Conservation (phyloP, 345 rosid genomes). For the Gossypium sturtianum region DNA sequence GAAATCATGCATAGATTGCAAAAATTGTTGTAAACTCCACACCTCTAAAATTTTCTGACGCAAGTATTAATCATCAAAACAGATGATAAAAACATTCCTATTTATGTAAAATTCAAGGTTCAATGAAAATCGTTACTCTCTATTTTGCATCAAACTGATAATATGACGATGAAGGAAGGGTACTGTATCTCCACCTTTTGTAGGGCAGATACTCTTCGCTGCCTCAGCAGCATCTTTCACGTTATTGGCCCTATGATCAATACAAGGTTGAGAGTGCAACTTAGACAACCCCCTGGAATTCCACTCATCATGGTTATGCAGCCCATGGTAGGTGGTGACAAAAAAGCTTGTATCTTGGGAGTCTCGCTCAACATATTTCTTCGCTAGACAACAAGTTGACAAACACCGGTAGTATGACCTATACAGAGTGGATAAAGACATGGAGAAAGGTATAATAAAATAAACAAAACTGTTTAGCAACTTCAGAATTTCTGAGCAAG, state of each 20-base stretch:
- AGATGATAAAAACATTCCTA: neutral
- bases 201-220: neutral
- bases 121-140: neutral
- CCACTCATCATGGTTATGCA: neutral
- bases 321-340: neutral
- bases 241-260: neutral
- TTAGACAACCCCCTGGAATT: neutral
- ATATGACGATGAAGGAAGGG: too few relatives aligned
- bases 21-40: neutral
- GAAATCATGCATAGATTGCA: neutral
- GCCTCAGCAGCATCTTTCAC: neutral
- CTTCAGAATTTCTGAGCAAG: neutral
- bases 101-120: neutral
- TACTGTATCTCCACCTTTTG: neutral
- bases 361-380: neutral
- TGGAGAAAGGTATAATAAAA: neutral
- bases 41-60: neutral
- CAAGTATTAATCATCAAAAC: neutral
- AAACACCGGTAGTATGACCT: neutral
- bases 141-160: neutral
- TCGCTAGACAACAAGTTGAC: neutral
- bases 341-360: neutral
- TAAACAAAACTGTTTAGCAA: neutral
- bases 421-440: neutral
- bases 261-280: neutral